phyloP scores from a whole-genome alignment of 1,139 yeast species.

The Yamadazyma dendronema region DNA sequence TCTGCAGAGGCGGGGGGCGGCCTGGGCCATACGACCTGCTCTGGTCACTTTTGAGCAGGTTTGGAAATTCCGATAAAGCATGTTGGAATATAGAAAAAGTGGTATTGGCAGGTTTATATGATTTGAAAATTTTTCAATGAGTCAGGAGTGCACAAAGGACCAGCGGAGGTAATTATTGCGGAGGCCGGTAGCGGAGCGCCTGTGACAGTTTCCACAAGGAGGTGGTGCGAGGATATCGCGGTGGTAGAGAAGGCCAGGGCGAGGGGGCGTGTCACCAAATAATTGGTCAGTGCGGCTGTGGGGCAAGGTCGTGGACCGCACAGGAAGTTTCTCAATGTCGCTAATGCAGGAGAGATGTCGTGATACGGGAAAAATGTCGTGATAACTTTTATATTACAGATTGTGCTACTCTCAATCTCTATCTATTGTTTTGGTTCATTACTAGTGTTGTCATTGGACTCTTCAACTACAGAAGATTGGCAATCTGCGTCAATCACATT shows the following conservation, averaged over 20 bases:
- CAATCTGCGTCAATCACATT: constrained; percentile 1
- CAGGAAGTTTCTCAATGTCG: too few species aligned
- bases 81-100: constrained; percentile 2
- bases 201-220: too few species aligned
- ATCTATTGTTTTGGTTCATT: constrained; percentile 6
- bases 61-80: constrained; percentile 14
- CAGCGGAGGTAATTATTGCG: constrained; percentile 10
- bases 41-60: constrained; percentile 6
- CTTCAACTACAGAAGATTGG: constrained; percentile 1
- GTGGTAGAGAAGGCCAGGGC: too few species aligned
- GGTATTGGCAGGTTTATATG: constrained; percentile 6
- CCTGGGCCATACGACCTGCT: constrained; percentile 1
- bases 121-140: constrained; percentile 17
- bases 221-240: too few species aligned
- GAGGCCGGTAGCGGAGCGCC: constrained; percentile 2
- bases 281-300: too few species aligned
- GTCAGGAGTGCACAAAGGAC: constrained; percentile 15
- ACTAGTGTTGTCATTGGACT: constrained; percentile 3
- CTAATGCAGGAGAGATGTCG: too few species aligned
- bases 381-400: too few species aligned
- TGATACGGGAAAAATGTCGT: too few species aligned
- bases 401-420: not conserved
- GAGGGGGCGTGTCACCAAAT: too few species aligned
- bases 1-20: constrained; percentile 17
- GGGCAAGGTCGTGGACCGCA: too few species aligned